Evolutionary conservation across 2,329 filamentous ascomycete genomes (phyloP), one percentile per base, ranked within the genome.

Genomic region (Aspergillus sp.): DNA sequence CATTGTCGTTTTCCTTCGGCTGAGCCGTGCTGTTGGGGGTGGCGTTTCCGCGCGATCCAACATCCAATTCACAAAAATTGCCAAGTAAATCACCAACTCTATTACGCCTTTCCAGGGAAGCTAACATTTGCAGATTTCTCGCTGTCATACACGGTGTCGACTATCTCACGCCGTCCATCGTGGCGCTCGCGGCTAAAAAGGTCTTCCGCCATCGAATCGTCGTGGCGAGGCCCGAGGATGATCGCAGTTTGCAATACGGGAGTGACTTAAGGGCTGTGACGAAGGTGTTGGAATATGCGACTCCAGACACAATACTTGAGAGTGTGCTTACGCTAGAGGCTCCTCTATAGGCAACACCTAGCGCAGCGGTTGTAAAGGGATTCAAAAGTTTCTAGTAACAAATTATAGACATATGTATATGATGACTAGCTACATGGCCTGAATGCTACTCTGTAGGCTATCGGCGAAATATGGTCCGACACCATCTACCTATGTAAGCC

Each of bases 231-330:
- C 83, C 90, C 1, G 83, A 86, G 60, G 85, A 86, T 57, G 95
- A 98, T 77, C 83, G 92, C 48, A 97, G 92, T 71, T 83, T 96
- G 79, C 91, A 96, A 72, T 99, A 96, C 86, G 95, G 95, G 0
- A 97, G 93, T 72, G 86, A 89, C 53, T 64, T 89, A 0, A 80
- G 83, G 30, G 89, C 89, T 4, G 85, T 97, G 1, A 80, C 83
- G 62, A 80, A 82, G 15, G 65, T 92, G 49, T 75, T 97, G 2
- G 84, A 88, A 3, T 79, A 79, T 33, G 73, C 85, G 3, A 83
- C 78, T 1, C 76, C 80, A 2, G 82, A 84, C 51, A 78, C 79
- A 59, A 82, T 85, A 3, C 78, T 87, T 44, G 83, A 86, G 50
- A 80, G 84, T 45, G 82, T 86, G 13, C 67, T 87, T n/a, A 75